Evolutionary conservation across 1,139 yeast genomes (phyloP), one percentile per base, ranked within the genome.

Genomic region (Pneumocystis oryctolagi): DNA sequence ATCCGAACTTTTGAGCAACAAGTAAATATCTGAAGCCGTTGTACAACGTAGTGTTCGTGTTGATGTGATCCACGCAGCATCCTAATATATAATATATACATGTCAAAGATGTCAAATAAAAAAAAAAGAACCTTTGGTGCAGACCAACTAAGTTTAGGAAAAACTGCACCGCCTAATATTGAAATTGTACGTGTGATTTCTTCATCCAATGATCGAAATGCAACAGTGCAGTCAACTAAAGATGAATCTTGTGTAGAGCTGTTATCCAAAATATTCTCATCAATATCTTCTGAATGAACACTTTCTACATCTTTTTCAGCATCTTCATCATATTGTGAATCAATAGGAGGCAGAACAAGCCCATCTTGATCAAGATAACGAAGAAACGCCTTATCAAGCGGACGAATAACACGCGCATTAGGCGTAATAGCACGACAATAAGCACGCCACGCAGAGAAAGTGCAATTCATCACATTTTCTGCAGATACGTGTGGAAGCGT

Each of bases 131-230:
- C 55, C 20, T 84, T 85, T 1, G 99, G 98, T 1, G 96, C 86
- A 0, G 97, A 88, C 98, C 98, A 92, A 75, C 92, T 92, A 68
- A 92, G 77, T 71, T 92, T 92, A 0, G 97, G 97, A 1, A 88
- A 79, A 6, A 89, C 89, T 1, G 83, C 75, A 0, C 86, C 87
- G 70, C 76, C 80, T 65, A 76, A 70, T 20, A 75, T 79, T 37
- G 63, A 65, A 47, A 77, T 84, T 35, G 77, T 72, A 0, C 70
- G 66, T 42, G 74, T 74, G 31, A 92, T 77, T 62, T 77, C 70
- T 0, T 75, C 70, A 69, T 89, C 95, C 31, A 89, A 75, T 0
- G 79, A 83, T 8, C 74, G 73, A 69, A 90, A 90, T 35, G 76
- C 75, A 6, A 67, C 71, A 0, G 81, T 74, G 20, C 28, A 20